Percentiles rank a stretch among this genome's conserved stretches.
Conservation (phyloP, 192 early-diverging fungal genomes). For the Gamsiella multidivaricata region DNA sequence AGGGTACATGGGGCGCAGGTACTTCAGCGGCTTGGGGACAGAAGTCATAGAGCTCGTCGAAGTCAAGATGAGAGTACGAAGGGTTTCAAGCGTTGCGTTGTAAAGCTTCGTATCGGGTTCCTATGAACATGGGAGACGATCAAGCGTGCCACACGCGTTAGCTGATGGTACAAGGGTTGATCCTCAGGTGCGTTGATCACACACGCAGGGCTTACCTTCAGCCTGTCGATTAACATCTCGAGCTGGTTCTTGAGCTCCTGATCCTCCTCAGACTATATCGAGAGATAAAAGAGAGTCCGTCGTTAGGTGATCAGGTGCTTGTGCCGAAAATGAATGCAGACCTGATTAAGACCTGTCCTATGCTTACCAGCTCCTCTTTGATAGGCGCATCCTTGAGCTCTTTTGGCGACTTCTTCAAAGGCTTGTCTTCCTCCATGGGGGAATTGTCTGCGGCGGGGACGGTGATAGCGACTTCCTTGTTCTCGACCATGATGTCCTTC, state of each 20-base stretch:
- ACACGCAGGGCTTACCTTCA: constrained; percentile 70
- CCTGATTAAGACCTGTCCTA: not conserved
- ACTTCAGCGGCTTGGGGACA: constrained; percentile 99
- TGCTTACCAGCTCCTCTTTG: constrained; percentile 47
- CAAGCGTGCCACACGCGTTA: constrained; percentile 18
- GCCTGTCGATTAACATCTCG: constrained; percentile 92
- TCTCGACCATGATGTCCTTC: constrained; percentile 44
- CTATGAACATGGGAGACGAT: constrained; percentile 32
- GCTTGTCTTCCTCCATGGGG: constrained; percentile 55
- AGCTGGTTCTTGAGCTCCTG: constrained; percentile 91
- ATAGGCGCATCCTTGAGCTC: constrained; percentile 55
- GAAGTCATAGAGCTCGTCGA: constrained; percentile 98
- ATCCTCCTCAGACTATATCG: constrained; percentile 95
- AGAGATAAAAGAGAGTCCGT: not conserved
- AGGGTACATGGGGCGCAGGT: constrained; percentile 86
- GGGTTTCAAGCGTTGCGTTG: constrained; percentile 85
- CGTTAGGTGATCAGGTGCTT: not conserved
- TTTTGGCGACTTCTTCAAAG: constrained; percentile 53
- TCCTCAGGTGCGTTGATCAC: not conserved
- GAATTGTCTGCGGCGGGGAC: constrained; percentile 55
- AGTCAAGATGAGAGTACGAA: constrained; percentile 91
- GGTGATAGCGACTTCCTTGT: constrained; percentile 39
- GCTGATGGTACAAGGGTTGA: no score
- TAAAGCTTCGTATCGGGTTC: constrained; percentile 81
- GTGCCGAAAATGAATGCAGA: not conserved